Evolutionary conservation across 2,329 filamentous ascomycete genomes (phyloP).

Genomic region (Pestalotiopsis sp.): DNA sequence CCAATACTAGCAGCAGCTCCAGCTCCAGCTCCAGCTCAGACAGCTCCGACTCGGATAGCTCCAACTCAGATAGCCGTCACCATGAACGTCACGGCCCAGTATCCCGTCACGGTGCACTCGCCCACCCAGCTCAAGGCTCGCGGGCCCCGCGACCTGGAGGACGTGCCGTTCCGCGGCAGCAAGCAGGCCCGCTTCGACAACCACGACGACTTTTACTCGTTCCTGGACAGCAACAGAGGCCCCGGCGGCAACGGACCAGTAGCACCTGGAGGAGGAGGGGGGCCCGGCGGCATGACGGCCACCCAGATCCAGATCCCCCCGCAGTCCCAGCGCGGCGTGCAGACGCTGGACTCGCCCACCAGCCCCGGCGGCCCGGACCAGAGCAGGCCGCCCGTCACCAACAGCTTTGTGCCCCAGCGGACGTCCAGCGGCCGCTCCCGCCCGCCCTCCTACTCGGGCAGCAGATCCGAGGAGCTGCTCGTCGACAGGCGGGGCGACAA

Average conservation of each 20-base stretch:
- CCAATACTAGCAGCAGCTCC: not conserved
- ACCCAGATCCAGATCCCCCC: constrained; percentile 16
- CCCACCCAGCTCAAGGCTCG: constrained; percentile 19
- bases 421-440: constrained; percentile 19
- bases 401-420: constrained; percentile 21
- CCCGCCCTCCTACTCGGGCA: constrained; percentile 31
- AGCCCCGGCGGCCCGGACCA: constrained; percentile 15
- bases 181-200: constrained; percentile 28
- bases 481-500: constrained; percentile 23
- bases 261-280: too few species aligned
- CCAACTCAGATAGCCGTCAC: not conserved
- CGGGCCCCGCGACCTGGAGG: constrained; percentile 24
- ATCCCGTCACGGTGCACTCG: constrained; percentile 19
- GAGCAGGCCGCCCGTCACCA: constrained; percentile 31
- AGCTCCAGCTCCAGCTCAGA: not conserved
- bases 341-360: constrained; percentile 18
- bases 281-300: constrained; percentile 7
- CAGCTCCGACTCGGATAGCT: not conserved
- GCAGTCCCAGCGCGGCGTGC: constrained; percentile 10
- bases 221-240: constrained; percentile 30
- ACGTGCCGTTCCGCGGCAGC: constrained; percentile 13
- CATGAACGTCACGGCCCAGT: constrained; percentile 11
- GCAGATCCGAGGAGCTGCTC: constrained; percentile 33
- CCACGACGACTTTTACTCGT: constrained; percentile 35
- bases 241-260: constrained; percentile 11